Percentiles rank a stretch among this genome's conserved stretches.
These are phyloP conservation scores for Colletotrichum liriopes DNA, from an alignment of 2,329 filamentous ascomycete genomes.

Conservation along the genomic window DNA sequence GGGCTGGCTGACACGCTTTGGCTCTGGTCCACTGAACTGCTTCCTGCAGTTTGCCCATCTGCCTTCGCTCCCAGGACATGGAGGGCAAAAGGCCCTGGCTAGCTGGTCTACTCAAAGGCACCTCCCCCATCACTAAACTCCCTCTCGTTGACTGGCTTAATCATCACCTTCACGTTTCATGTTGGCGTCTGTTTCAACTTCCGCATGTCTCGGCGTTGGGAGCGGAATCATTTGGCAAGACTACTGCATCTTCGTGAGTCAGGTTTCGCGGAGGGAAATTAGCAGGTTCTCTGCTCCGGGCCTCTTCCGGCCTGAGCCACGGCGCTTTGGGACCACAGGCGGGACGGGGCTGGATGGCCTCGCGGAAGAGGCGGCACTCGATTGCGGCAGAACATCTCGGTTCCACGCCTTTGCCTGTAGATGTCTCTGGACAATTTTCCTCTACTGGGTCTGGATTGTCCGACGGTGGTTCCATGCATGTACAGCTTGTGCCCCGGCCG, in stretches of 20 bases:
- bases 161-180: slow-evolving; percentile 16
- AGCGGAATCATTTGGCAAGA: slow-evolving; percentile 10
- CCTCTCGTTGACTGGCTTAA: not conserved
- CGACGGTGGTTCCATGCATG: no score
- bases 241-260: slow-evolving; percentile 1
- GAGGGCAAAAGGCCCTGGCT: not conserved
- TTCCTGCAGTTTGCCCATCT: no score
- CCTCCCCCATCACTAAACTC: not conserved
- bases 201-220: slow-evolving; percentile 26
- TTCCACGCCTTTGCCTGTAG: not conserved
- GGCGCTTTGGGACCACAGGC: not conserved
- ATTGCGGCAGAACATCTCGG: not conserved
- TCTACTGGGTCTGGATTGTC: not conserved
- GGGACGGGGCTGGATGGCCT: not conserved
- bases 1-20: not conserved
- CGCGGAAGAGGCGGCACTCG: not conserved
- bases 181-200: slow-evolving; percentile 34
- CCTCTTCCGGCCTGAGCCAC: slow-evolving; percentile 2
- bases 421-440: not conserved
- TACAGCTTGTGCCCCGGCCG: not conserved
- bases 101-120: not conserved
- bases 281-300: not conserved
- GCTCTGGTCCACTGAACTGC: no score
- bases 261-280: slow-evolving; percentile 15
- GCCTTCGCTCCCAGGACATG: no score